Evolutionary conservation across 2,329 filamentous ascomycete genomes (phyloP).

Genomic region (Beauveria varroae): DNA sequence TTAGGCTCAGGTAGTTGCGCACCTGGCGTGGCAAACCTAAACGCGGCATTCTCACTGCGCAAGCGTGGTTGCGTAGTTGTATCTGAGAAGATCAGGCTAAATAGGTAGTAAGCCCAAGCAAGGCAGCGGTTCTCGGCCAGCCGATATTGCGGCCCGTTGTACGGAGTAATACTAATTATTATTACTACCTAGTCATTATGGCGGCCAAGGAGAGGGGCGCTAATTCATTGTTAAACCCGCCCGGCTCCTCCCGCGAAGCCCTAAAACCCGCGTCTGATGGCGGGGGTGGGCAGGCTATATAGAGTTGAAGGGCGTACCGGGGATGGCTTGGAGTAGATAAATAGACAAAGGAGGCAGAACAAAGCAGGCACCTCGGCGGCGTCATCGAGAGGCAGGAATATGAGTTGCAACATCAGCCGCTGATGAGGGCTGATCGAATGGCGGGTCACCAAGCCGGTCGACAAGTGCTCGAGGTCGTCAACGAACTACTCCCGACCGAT

Average conservation of each 20-base stretch:
- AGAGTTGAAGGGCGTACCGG: too few species aligned
- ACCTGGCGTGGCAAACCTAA: background rate
- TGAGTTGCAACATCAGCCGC: too few species aligned
- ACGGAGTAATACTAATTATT: too few species aligned
- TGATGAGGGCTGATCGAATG: too few species aligned
- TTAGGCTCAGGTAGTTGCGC: background rate
- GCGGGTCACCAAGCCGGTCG: too few species aligned
- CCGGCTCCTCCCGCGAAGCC: background rate
- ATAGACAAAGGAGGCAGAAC: too few species aligned
- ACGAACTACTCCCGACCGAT: too few species aligned
- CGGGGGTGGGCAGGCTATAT: background rate
- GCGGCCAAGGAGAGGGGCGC: background rate
- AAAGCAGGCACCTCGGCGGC: too few species aligned
- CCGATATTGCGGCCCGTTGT: too few species aligned
- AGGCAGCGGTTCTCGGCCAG: background rate
- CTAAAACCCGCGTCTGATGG: background rate
- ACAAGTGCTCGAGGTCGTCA: too few species aligned
- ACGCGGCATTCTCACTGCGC: background rate
- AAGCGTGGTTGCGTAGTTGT: background rate
- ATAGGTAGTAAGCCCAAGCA: background rate
- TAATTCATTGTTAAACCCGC: background rate
- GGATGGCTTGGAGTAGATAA: too few species aligned
- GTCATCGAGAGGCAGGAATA: too few species aligned
- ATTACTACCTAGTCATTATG: background rate
- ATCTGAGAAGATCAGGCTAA: background rate